Evolutionary conservation across 1,284 basidiomycete genomes (phyloP).

Genomic region (Mycosarcoma mackinlayi): DNA sequence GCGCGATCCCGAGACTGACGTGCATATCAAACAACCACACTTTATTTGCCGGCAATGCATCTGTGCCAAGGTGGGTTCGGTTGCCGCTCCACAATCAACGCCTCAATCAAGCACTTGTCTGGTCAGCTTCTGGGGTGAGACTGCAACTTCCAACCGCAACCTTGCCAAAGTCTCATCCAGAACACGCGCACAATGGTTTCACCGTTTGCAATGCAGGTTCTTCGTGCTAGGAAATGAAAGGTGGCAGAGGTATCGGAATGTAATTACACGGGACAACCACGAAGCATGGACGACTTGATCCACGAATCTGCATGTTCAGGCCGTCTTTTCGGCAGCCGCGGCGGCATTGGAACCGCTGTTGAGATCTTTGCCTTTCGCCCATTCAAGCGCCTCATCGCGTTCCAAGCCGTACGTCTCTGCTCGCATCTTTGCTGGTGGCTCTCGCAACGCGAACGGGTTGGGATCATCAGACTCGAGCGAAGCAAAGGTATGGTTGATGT

Average conservation of each 20-base stretch:
- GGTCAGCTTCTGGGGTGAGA: too few species aligned
- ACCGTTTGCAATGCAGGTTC: too few species aligned
- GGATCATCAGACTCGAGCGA: slow-evolving; percentile 44
- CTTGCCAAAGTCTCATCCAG: too few species aligned
- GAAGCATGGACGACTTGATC: too few species aligned
- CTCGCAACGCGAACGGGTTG: slow-evolving; percentile 53
- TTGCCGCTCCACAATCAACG: too few species aligned
- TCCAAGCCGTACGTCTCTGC: slow-evolving; percentile 49
- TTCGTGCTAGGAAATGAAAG: background rate
- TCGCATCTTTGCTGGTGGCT: slow-evolving; percentile 40
- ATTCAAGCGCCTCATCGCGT: slow-evolving; percentile 53
- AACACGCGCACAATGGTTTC: too few species aligned
- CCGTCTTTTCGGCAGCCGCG: slow-evolving; percentile 32
- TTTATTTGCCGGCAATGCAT: too few species aligned
- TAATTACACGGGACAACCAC: background rate
- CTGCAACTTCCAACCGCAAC: too few species aligned
- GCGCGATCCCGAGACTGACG: too few species aligned
- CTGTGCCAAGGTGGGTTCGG: too few species aligned
- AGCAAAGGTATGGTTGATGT: slow-evolving; percentile 59
- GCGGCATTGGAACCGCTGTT: slow-evolving; percentile 7
- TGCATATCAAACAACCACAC: too few species aligned
- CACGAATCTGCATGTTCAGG: background rate
- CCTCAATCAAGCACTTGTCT: too few species aligned
- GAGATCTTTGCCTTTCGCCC: slow-evolving; percentile 27
- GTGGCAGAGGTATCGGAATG: slow-evolving; percentile 4